A percentile compares a stretch with the other conserved stretches of the same genome.
Conservation (phyloP, 2,329 filamentous ascomycete species). For the Coleophoma crateriformis region DNA sequence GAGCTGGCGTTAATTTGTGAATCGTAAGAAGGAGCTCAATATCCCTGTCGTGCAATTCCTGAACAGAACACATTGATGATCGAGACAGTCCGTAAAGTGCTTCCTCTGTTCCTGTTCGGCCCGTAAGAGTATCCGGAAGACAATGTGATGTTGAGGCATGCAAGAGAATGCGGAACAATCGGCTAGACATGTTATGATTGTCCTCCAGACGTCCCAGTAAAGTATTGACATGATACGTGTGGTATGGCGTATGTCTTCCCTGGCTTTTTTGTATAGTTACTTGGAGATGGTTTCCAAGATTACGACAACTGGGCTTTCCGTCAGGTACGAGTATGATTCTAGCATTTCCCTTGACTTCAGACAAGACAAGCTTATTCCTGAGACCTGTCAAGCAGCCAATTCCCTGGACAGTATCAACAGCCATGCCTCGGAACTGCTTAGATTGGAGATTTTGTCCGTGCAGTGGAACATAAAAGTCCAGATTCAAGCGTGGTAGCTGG, state of each 20-base stretch:
- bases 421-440: slow-evolving; percentile 43
- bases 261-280: slow-evolving; percentile 27
- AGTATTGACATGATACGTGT: slow-evolving; percentile 43
- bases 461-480: slow-evolving; percentile 37
- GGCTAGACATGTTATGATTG: slow-evolving; percentile 44
- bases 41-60: slow-evolving; percentile 30
- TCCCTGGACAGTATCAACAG: slow-evolving; percentile 38
- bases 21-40: slow-evolving; percentile 31
- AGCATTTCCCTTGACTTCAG: slow-evolving; percentile 8
- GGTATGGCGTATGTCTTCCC: slow-evolving; percentile 17
- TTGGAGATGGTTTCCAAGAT: slow-evolving; percentile 22
- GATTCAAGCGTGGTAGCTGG: slow-evolving; percentile 38
- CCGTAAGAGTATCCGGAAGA: slow-evolving; percentile 42
- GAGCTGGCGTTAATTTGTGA: slow-evolving; percentile 33
- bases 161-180: slow-evolving; percentile 43
- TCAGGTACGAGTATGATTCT: slow-evolving; percentile 34
- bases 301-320: slow-evolving; percentile 23
- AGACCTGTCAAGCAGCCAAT: slow-evolving; percentile 45
- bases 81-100: slow-evolving; percentile 43
- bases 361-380: slow-evolving; percentile 41
- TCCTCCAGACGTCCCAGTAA: slow-evolving; percentile 43
- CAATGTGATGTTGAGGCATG: slow-evolving; percentile 50
- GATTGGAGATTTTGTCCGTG: slow-evolving; percentile 30
- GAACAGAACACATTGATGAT: slow-evolving; percentile 42
- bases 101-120: slow-evolving; percentile 47